Percentiles rank a stretch among this genome's conserved stretches.
Conservation (phyloP, 257 asterid genomes). For the Rauvolfia tetraphylla region DNA sequence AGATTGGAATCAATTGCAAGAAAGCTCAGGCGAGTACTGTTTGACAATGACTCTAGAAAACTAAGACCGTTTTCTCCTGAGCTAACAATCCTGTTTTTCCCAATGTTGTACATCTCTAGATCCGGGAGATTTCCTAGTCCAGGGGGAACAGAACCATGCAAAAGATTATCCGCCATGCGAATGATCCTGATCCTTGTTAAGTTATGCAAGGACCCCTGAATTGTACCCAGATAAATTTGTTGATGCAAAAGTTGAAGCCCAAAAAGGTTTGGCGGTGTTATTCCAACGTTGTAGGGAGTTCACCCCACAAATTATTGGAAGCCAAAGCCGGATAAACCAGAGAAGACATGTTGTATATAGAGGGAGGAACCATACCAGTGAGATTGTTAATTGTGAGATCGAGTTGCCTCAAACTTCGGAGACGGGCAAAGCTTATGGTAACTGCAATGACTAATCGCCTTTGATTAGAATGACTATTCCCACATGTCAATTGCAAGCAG, state of each 20-base stretch:
- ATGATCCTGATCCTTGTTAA: slow-evolving; percentile 50
- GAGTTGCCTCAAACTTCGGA: slow-evolving; percentile 33
- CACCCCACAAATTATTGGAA: slow-evolving; percentile 42
- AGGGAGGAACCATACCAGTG: slow-evolving; percentile 43
- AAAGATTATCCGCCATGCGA: slow-evolving; percentile 44
- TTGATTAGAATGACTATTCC: no score
- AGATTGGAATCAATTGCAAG: slow-evolving; percentile 48
- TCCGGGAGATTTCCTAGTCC: slow-evolving; percentile 55
- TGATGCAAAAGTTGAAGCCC: slow-evolving; percentile 43
- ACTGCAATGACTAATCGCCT: no score
- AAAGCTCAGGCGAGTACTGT: slow-evolving; percentile 45
- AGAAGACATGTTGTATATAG: slow-evolving; percentile 42
- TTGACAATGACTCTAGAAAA: slow-evolving; percentile 36
- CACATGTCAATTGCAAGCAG: no score
- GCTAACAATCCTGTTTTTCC: slow-evolving; percentile 39
- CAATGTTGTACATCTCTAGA: slow-evolving; percentile 48
- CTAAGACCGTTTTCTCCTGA: slow-evolving; percentile 31
- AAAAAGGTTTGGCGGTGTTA: slow-evolving; percentile 51
- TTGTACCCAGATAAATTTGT: slow-evolving; percentile 52
- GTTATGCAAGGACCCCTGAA: slow-evolving; percentile 56
- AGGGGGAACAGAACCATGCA: slow-evolving; percentile 57
- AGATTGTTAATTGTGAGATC: slow-evolving; percentile 53
- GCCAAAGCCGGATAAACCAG: slow-evolving; percentile 39
- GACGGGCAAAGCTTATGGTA: no score
- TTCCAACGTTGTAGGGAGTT: slow-evolving; percentile 40